These are phyloP conservation scores for Polytrichum commune DNA, from an alignment of 225 moss, liverwort and hornwort genomes.

Conservation along the genomic window DNA sequence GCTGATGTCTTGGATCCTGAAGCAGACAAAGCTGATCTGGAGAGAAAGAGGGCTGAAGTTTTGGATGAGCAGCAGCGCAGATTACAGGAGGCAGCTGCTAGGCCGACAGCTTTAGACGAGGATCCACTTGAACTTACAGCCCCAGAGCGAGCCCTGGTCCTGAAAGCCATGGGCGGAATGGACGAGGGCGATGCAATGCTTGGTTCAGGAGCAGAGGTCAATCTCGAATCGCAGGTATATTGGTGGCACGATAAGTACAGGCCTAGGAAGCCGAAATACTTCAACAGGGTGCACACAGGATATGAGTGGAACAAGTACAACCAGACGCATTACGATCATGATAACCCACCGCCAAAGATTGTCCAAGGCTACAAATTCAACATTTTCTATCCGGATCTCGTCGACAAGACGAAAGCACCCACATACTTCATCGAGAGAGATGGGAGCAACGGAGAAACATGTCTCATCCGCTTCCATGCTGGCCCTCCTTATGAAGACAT, in stretches of 20 bases:
- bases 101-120: slow-evolving; percentile 56
- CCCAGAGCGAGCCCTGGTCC: slow-evolving; percentile 73
- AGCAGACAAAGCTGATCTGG: slow-evolving; percentile 82
- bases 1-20: slow-evolving; percentile 81
- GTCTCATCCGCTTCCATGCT: slow-evolving; percentile 86
- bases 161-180: slow-evolving; percentile 92
- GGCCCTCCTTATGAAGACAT: slow-evolving; percentile 97
- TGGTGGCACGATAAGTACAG: slow-evolving; percentile 99
- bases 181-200: slow-evolving; percentile 93
- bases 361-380: slow-evolving; percentile 98
- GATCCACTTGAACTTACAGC: slow-evolving; percentile 71
- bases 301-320: slow-evolving; percentile 99
- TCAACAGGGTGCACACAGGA: slow-evolving; percentile 91
- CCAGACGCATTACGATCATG: slow-evolving; percentile 92
- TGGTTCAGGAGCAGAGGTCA: slow-evolving; percentile 84
- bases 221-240: slow-evolving; percentile 92
- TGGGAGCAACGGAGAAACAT: slow-evolving; percentile 84
- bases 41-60: slow-evolving; percentile 78
- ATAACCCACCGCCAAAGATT: slow-evolving; percentile 93
- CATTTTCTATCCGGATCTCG: slow-evolving; percentile 92
- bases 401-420: slow-evolving; percentile 84
- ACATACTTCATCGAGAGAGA: slow-evolving; percentile 80
- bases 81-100: slow-evolving; percentile 72
- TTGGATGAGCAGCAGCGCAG: slow-evolving; percentile 87
- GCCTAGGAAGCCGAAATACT: slow-evolving; percentile 90